These are phyloP conservation scores for Raffaelea deltoideospora DNA, from an alignment of 2,329 filamentous ascomycete genomes.

Conservation along the genomic window DNA sequence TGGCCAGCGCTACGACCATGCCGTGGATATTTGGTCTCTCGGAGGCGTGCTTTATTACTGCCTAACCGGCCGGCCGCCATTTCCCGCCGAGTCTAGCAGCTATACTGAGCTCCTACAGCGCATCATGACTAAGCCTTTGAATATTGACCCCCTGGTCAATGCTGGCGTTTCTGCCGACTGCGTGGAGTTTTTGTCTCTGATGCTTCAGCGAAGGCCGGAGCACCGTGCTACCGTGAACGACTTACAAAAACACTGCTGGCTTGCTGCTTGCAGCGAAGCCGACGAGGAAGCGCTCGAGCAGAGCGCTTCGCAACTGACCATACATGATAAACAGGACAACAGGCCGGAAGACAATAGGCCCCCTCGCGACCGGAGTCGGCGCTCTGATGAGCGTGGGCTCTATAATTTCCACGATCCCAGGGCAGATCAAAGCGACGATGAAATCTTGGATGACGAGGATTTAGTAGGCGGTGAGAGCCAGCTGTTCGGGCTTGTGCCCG, in stretches of 20 bases:
- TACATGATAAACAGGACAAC: constrained; percentile 21
- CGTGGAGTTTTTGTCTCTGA: constrained; percentile 59
- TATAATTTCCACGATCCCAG: no score
- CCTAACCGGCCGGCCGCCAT: constrained; percentile 67
- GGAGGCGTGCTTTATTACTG: constrained; percentile 83
- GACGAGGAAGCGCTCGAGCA: constrained; percentile 49
- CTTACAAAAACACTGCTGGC: constrained; percentile 61
- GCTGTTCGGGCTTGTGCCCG: constrained; percentile 16
- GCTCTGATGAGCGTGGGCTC: no score
- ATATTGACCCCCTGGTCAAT: constrained; percentile 46
- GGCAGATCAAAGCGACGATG: constrained; percentile 13
- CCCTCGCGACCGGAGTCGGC: no score
- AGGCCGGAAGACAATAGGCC: no score
- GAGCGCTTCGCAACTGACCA: constrained; percentile 47
- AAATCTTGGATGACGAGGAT: constrained; percentile 14
- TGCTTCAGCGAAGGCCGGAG: constrained; percentile 69
- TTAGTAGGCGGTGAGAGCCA: constrained; percentile 15
- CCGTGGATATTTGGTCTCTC: constrained; percentile 92
- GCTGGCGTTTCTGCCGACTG: constrained; percentile 47
- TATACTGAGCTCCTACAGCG: constrained; percentile 68
- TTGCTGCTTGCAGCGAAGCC: constrained; percentile 31
- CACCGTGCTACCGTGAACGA: constrained; percentile 58
- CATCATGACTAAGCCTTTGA: constrained; percentile 67
- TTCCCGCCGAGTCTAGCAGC: constrained; percentile 59
- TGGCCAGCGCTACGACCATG: constrained; percentile 66